phyloP scores from a whole-genome alignment of 139 green algal genomes.

The Chlorella sp. region DNA sequence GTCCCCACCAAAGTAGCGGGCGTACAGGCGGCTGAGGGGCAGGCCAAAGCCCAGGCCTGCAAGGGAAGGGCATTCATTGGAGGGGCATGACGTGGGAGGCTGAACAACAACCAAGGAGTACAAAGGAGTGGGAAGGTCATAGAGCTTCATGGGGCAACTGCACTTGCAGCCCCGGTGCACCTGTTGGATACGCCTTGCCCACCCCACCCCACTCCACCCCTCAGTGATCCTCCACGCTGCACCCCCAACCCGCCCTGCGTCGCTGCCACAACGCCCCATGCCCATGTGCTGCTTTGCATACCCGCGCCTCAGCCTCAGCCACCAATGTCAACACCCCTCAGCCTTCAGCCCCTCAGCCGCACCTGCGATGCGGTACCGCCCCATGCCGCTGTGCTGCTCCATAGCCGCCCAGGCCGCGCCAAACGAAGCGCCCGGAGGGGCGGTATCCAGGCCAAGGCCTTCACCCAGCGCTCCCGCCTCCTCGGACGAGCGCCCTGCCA shows the following conservation, averaged over 20 bases:
- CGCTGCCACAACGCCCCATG: slow-evolving; percentile 23
- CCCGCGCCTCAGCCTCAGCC: neutral
- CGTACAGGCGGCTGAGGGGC: slow-evolving; percentile 87
- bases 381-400: slow-evolving; percentile 1
- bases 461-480: neutral
- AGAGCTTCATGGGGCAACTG: too few relatives aligned
- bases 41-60: slow-evolving; percentile 90
- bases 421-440: neutral
- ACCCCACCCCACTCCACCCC: too few relatives aligned
- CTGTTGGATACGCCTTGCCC: too few relatives aligned
- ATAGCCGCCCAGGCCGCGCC: slow-evolving; percentile 21
- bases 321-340: too few relatives aligned
- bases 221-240: too few relatives aligned
- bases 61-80: neutral
- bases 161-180: too few relatives aligned
- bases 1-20: slow-evolving; percentile 86
- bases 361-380: slow-evolving; percentile 28
- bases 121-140: too few relatives aligned
- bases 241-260: too few relatives aligned
- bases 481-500: too few relatives aligned
- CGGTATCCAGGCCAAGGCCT: slow-evolving; percentile 35
- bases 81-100: neutral
- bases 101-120: neutral
- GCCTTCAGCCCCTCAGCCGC: neutral
- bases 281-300: neutral